These are phyloP conservation scores for Claviceps citrina DNA, from an alignment of 2,329 filamentous ascomycete species.

Conservation along the genomic window DNA sequence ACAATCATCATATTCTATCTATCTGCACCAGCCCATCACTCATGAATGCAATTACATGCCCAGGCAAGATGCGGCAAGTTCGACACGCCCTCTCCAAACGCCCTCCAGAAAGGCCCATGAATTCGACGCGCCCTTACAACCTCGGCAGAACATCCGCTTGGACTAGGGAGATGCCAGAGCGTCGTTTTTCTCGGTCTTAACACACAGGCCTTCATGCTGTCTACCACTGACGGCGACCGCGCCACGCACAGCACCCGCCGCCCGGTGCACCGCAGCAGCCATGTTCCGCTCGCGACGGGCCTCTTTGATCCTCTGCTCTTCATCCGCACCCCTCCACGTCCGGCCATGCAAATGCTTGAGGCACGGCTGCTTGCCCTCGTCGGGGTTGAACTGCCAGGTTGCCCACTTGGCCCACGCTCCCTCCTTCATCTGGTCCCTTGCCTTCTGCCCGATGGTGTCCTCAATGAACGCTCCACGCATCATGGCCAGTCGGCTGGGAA, in stretches of 20 bases:
- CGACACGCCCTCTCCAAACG: too few species aligned
- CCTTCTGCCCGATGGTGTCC: constrained; percentile 38
- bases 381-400: constrained; percentile 39
- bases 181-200: too few species aligned
- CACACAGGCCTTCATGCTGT: too few species aligned
- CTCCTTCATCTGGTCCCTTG: constrained; percentile 40
- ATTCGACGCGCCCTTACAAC: too few species aligned
- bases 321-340: constrained; percentile 27
- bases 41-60: too few species aligned
- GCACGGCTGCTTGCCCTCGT: constrained; percentile 28
- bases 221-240: neutral
- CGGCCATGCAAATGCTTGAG: constrained; percentile 36
- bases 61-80: too few species aligned
- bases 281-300: constrained; percentile 1
- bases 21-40: too few species aligned
- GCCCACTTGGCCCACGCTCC: constrained; percentile 37
- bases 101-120: too few species aligned
- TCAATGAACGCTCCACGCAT: constrained; percentile 40
- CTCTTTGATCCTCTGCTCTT: constrained; percentile 6
- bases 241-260: neutral
- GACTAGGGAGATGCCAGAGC: too few species aligned
- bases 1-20: too few species aligned
- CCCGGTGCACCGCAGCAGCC: neutral
- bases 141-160: too few species aligned
- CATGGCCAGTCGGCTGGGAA: constrained; percentile 33